Conservation (phyloP, 2,329 filamentous ascomycete genomes). For the Cercospora sesami region DNA sequence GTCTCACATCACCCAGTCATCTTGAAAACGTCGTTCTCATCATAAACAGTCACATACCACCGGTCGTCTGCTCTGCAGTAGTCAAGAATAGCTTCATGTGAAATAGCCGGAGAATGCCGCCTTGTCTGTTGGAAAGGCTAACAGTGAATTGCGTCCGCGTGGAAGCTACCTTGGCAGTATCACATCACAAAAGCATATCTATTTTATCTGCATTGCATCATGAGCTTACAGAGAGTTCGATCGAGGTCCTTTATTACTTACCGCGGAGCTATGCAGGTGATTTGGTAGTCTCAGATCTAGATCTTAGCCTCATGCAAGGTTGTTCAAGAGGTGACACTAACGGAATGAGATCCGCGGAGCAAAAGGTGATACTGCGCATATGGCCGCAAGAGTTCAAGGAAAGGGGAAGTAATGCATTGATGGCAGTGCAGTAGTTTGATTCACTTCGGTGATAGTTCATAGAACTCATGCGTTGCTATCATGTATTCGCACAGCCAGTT, state of each 20-base stretch:
- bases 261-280: not conserved
- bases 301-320: not conserved
- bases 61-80: not conserved
- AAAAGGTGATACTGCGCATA: not conserved
- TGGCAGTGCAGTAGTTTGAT: too few relatives aligned
- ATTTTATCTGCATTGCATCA: not conserved
- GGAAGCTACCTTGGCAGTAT: not conserved
- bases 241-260: not conserved
- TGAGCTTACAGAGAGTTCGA: not conserved
- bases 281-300: not conserved
- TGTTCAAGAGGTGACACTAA: not conserved
- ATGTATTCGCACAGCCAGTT: not conserved
- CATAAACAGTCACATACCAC: not conserved
- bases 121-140: not conserved
- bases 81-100: not conserved
- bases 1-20: not conserved
- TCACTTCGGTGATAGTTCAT: not conserved
- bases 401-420: too few relatives aligned
- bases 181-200: not conserved
- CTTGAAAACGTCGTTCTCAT: too few relatives aligned
- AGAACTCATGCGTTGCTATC: not conserved
- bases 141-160: not conserved
- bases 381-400: not conserved
- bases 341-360: not conserved
- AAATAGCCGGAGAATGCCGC: not conserved